Evolutionary conservation across 768 basidiomycete genomes (phyloP), one percentile per base, ranked within the genome.

Genomic region (Fomitopsis serialis): DNA sequence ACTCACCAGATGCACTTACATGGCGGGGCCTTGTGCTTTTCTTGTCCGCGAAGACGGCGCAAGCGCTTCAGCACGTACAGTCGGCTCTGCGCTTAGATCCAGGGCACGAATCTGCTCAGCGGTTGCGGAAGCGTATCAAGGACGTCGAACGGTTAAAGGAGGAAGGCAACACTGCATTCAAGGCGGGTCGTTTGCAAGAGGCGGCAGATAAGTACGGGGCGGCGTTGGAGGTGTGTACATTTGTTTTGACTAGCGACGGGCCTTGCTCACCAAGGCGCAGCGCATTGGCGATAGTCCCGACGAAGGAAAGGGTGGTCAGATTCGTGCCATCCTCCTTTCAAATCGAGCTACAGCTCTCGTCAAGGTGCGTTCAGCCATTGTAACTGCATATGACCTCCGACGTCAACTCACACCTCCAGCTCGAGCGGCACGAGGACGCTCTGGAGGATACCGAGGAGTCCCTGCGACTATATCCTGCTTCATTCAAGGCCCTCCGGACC

Each of bases 401-500:
- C 29, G 11, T 32, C 29, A 25, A 6, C 37, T 21, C 37, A 23
- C 19, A 19, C 32, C 42, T 3, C 12, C 62, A 92, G 88, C 72
- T 90, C 34, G 75, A 82, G 51, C 73, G 73, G 45, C 75, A 85
- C 61, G 73, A 83, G 27, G 84, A 86, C 11, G 91, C 92, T 0
- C 75, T 93, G 22, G 67, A 65, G 35, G 91, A 93, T 63, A 87
- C 84, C 1, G 78, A 85, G 44, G 75, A 75, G 11, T 89, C 89
- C 8, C 78, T 95, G 15, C 54, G 61, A 4, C 75, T 92, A 40
- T 64, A 76, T 50, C 78, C 87, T 0, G 72, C 74, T 37, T 85
- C 87, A 8, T 93, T 87, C 78, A 95, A 95, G 70, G 90, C 89
- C 3, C 73, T 90, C 37, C 87, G 92, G 44, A 93, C 92, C 7